These are phyloP conservation scores for Trichoderma sp. DNA, from an alignment of 2,329 filamentous ascomycete genomes.

Conservation along the genomic window DNA sequence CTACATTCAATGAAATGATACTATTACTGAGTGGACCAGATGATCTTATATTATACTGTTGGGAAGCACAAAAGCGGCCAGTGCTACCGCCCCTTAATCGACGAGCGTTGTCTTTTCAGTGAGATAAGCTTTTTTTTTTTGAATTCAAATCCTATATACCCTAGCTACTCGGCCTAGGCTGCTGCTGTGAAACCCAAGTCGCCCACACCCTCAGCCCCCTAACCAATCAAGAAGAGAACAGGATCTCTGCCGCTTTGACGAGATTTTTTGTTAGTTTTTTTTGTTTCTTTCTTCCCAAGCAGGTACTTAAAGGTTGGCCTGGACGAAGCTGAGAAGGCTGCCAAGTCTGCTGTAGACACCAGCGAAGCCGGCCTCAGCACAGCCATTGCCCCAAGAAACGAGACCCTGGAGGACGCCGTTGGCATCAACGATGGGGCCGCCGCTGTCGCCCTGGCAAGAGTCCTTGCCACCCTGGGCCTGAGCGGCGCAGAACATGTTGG, in stretches of 20 bases:
- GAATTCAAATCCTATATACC: neutral
- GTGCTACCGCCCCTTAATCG: neutral
- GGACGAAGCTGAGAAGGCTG: slow-evolving; percentile 28
- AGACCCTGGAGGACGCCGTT: slow-evolving; percentile 26
- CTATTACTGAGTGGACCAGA: neutral
- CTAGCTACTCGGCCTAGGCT: neutral
- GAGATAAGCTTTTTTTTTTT: neutral
- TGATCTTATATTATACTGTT: neutral
- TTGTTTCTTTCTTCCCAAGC: neutral
- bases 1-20: neutral
- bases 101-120: neutral
- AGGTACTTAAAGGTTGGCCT: slow-evolving; percentile 14
- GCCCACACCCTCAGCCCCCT: neutral
- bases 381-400: slow-evolving; percentile 34
- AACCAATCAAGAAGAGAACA: neutral
- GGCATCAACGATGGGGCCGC: slow-evolving; percentile 32
- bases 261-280: neutral
- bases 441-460: slow-evolving; percentile 34
- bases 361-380: slow-evolving; percentile 26
- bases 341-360: slow-evolving; percentile 33
- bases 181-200: neutral
- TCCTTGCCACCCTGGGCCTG: slow-evolving; percentile 29
- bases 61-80: neutral
- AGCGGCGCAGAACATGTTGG: slow-evolving; percentile 35
- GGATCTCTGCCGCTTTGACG: neutral